Conservation (phyloP, 140 eudicot genomes). For the Cichorium intybus region DNA sequence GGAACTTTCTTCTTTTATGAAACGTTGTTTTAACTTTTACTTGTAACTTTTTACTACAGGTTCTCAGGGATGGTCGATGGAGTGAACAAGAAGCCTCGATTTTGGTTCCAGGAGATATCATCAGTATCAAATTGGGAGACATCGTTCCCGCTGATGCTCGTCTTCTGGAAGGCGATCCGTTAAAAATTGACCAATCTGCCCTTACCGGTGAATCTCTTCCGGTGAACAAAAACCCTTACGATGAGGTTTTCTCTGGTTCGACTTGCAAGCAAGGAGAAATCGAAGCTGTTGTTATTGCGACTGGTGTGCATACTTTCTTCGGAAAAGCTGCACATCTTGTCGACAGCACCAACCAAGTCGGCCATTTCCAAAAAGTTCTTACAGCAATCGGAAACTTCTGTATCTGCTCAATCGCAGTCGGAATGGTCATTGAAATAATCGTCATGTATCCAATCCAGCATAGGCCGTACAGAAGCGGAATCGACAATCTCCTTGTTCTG, state of each 20-base stretch:
- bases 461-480: slow-evolving; percentile 40
- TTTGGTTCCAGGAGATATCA: slow-evolving; percentile 51
- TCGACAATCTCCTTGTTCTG: slow-evolving; percentile 49
- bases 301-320: slow-evolving; percentile 50
- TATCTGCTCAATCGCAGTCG: slow-evolving; percentile 44
- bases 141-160: slow-evolving; percentile 56
- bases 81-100: slow-evolving; percentile 49
- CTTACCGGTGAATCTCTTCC: slow-evolving; percentile 56
- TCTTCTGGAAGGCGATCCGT: slow-evolving; percentile 51
- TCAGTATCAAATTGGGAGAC: slow-evolving; percentile 54
- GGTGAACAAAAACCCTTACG: slow-evolving; percentile 47
- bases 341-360: slow-evolving; percentile 48
- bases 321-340: slow-evolving; percentile 61
- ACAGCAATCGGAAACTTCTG: slow-evolving; percentile 55
- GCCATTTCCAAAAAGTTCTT: slow-evolving; percentile 49
- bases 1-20: not conserved
- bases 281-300: slow-evolving; percentile 52
- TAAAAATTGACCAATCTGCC: slow-evolving; percentile 54
- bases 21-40: not conserved
- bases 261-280: slow-evolving; percentile 56
- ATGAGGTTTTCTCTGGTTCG: slow-evolving; percentile 52
- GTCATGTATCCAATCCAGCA: slow-evolving; percentile 56
- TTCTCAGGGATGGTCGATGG: slow-evolving; percentile 53
- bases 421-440: slow-evolving; percentile 43
- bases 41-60: slow-evolving; percentile 13